Evolutionary conservation across 164 flowering plant genomes (phyloP).

Genomic region (Umbellularia californica): DNA sequence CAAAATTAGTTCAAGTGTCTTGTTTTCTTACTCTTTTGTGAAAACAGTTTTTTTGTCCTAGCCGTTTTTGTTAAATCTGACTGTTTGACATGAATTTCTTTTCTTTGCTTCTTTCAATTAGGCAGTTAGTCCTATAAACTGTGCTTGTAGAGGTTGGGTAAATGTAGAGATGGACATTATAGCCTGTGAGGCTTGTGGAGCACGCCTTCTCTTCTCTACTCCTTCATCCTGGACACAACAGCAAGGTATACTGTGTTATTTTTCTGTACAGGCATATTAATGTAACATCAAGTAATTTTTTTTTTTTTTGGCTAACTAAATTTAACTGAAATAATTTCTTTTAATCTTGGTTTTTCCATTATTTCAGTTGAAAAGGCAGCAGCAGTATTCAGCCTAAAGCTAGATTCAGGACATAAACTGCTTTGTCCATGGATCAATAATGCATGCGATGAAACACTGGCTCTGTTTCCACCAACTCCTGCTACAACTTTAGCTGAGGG

Average conservation of each 20-base stretch:
- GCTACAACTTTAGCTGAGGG: conserved; percentile 54
- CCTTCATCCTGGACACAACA: conserved; percentile 78
- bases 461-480: conserved; percentile 68
- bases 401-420: conserved; percentile 79
- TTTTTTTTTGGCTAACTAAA: background rate
- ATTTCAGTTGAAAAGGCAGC: conserved; percentile 90
- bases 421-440: conserved; percentile 92
- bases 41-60: background rate
- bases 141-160: conserved; percentile 97
- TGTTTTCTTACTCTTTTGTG: conserved; percentile 1
- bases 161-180: conserved; percentile 81
- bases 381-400: conserved; percentile 84
- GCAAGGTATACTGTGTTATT: conserved; percentile 54
- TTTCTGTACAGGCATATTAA: background rate
- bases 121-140: conserved; percentile 83
- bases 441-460: conserved; percentile 71
- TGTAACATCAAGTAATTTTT: background rate
- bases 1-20: background rate
- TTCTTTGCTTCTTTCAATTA: conserved; percentile 19
- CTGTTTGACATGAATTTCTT: background rate
- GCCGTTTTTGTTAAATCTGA: background rate
- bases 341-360: background rate
- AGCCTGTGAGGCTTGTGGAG: conserved; percentile 86
- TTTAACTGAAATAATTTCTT: background rate
- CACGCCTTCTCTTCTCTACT: conserved; percentile 84